phyloP scores from a whole-genome alignment of 805 yeast genomes.

The Wickerhamomyces xylosicus region DNA sequence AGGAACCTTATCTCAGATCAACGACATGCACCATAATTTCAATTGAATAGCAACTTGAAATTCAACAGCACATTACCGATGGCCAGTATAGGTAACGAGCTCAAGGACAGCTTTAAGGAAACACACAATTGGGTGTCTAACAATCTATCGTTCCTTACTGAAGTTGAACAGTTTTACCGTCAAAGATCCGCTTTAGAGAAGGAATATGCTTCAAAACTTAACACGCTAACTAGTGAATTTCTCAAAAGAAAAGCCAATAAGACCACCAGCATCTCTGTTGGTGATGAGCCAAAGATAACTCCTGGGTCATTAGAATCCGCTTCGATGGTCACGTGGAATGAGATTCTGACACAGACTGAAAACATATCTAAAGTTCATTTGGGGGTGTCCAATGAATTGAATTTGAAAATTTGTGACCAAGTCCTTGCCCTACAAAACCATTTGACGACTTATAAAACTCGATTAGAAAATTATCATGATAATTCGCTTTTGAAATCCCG shows the following conservation, averaged over 20 bases:
- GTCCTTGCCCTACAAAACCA: constrained; percentile 41
- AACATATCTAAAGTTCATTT: constrained; percentile 57
- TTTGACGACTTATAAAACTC: constrained; percentile 41
- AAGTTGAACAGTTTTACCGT: constrained; percentile 72
- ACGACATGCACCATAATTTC: too few species aligned
- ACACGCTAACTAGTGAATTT: constrained; percentile 53
- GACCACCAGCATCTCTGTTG: constrained; percentile 68
- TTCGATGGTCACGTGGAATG: constrained; percentile 82
- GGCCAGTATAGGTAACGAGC: constrained; percentile 56
- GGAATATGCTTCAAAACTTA: constrained; percentile 67
- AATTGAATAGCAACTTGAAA: too few species aligned
- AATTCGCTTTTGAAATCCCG: constrained; percentile 39
- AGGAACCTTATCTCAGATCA: too few species aligned
- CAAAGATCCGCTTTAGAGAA: constrained; percentile 76
- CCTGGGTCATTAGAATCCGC: constrained; percentile 94
- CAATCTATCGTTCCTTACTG: constrained; percentile 67
- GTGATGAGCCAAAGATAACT: constrained; percentile 81
- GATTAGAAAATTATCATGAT: constrained; percentile 43
- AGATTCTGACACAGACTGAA: constrained; percentile 77
- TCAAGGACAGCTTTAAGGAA: constrained; percentile 69
- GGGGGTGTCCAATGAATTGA: constrained; percentile 49
- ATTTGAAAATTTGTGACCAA: constrained; percentile 50
- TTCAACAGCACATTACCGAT: too few species aligned
- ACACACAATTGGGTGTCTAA: constrained; percentile 73
- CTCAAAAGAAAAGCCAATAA: constrained; percentile 67